Evolutionary conservation across 2,329 filamentous ascomycete genomes (phyloP).

Genomic region (Ascochyta viciae-villosae): DNA sequence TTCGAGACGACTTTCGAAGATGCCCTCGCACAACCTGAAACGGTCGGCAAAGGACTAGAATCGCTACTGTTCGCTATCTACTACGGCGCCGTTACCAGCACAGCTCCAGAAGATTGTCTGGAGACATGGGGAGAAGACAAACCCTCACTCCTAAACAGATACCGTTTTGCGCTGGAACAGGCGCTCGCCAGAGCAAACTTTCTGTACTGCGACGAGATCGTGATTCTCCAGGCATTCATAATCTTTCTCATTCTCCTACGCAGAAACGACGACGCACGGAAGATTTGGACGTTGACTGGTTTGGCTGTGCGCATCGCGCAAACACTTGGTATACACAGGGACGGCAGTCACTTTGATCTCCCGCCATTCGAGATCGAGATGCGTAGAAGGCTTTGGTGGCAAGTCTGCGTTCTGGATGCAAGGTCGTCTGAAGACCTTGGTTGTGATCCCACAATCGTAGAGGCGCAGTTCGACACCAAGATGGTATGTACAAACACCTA

Average conservation of each 20-base stretch:
- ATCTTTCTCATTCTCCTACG: conserved; percentile 66
- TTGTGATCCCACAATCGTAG: conserved; percentile 65
- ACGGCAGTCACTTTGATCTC: conserved; percentile 62
- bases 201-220: conserved; percentile 66
- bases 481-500: conserved; percentile 41
- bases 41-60: conserved; percentile 64
- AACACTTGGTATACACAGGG: conserved; percentile 66
- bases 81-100: conserved; percentile 63
- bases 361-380: conserved; percentile 68
- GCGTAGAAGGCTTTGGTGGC: conserved; percentile 67
- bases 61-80: conserved; percentile 69
- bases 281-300: conserved; percentile 66
- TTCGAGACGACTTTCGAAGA: conserved; percentile 67
- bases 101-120: conserved; percentile 57
- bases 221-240: conserved; percentile 68
- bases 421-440: conserved; percentile 69
- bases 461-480: conserved; percentile 66
- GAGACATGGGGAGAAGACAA: conserved; percentile 61
- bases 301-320: conserved; percentile 66
- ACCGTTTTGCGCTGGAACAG: conserved; percentile 70
- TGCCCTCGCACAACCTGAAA: conserved; percentile 66
- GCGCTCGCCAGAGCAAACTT: conserved; percentile 69
- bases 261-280: conserved; percentile 57
- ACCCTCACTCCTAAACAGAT: conserved; percentile 57
- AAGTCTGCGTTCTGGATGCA: conserved; percentile 65